phyloP scores from a whole-genome alignment of 345 rosid genomes.

The Gynandropsis gynandra region DNA sequence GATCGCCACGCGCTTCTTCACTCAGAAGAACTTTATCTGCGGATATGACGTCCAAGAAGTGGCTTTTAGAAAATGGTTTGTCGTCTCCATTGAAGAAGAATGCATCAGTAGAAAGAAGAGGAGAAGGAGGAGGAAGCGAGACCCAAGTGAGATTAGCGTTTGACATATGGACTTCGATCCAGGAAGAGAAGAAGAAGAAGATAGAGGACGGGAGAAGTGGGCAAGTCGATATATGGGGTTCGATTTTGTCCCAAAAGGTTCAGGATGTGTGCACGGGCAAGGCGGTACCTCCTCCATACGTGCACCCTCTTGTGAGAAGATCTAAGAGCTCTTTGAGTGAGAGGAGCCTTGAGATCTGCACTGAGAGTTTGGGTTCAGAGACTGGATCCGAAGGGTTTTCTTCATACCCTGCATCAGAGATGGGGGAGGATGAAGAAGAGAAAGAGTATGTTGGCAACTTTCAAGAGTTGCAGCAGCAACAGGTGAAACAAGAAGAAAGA shows the following conservation, averaged over 20 bases:
- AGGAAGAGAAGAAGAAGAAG: slow-evolving; percentile 21
- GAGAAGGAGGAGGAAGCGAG: slow-evolving; percentile 16
- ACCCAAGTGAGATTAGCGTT: slow-evolving; percentile 10
- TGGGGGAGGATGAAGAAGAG: slow-evolving; percentile 26
- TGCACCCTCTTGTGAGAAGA: slow-evolving; percentile 50
- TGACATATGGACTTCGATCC: slow-evolving; percentile 37
- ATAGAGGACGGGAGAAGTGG: slow-evolving; percentile 19
- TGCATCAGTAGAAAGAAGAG: slow-evolving; percentile 26
- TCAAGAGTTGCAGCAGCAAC: not conserved
- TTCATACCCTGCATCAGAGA: slow-evolving; percentile 44
- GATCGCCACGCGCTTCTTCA: slow-evolving; percentile 27
- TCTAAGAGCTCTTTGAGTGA: slow-evolving; percentile 39
- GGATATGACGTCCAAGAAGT: slow-evolving; percentile 59
- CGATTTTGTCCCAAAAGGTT: slow-evolving; percentile 33
- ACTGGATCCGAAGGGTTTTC: slow-evolving; percentile 67
- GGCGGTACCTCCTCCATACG: slow-evolving; percentile 21
- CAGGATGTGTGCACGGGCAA: slow-evolving; percentile 19
- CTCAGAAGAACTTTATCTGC: slow-evolving; percentile 60
- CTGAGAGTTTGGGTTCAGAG: slow-evolving; percentile 80
- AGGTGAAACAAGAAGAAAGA: not conserved
- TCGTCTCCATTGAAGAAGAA: slow-evolving; percentile 34
- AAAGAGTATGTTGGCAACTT: not conserved
- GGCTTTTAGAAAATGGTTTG: slow-evolving; percentile 40
- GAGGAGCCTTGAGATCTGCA: slow-evolving; percentile 63
- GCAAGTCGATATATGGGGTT: slow-evolving; percentile 42